A percentile compares a stretch with the other conserved stretches of the same genome.
phyloP scores from a whole-genome alignment of 139 green algal genomes.

The Marvania coccoides region DNA sequence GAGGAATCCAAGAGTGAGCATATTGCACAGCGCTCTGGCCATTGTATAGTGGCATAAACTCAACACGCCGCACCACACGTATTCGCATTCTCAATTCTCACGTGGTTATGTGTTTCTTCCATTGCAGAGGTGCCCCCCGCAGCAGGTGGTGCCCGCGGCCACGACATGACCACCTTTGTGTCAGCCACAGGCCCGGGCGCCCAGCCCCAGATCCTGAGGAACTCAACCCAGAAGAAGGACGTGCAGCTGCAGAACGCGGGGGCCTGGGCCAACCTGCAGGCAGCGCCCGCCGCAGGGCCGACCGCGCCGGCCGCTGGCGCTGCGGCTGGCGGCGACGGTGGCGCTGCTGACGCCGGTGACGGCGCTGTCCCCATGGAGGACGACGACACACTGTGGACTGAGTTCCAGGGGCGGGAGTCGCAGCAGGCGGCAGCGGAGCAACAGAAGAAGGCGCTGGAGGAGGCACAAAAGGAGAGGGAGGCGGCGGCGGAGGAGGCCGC shows the following conservation, averaged over 20 bases:
- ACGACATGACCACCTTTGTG: slow-evolving; percentile 39
- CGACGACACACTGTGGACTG: slow-evolving; percentile 36
- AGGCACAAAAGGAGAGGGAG: neutral
- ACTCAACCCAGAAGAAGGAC: slow-evolving; percentile 31
- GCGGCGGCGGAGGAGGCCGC: neutral
- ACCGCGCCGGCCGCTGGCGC: neutral
- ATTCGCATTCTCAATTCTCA: too few relatives aligned
- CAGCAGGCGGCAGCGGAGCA: slow-evolving; percentile 34
- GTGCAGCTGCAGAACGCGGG: slow-evolving; percentile 34
- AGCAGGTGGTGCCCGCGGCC: neutral
- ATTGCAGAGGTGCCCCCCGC: neutral
- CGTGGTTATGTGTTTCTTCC: too few relatives aligned
- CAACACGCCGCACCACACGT: too few relatives aligned
- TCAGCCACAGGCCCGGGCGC: slow-evolving; percentile 29
- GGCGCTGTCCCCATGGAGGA: neutral
- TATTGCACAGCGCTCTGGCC: too few relatives aligned
- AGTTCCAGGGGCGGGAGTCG: slow-evolving; percentile 36
- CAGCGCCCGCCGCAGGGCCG: neutral
- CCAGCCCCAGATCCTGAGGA: slow-evolving; percentile 33
- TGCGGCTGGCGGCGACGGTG: neutral
- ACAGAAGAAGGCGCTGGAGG: slow-evolving; percentile 39
- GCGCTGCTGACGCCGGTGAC: neutral
- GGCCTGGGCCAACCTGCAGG: slow-evolving; percentile 31
- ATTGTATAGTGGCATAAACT: too few relatives aligned
- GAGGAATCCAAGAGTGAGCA: too few relatives aligned